Evolutionary conservation across 1,139 yeast species (phyloP).

Genomic region (Zygotorulaspora mrakii): DNA sequence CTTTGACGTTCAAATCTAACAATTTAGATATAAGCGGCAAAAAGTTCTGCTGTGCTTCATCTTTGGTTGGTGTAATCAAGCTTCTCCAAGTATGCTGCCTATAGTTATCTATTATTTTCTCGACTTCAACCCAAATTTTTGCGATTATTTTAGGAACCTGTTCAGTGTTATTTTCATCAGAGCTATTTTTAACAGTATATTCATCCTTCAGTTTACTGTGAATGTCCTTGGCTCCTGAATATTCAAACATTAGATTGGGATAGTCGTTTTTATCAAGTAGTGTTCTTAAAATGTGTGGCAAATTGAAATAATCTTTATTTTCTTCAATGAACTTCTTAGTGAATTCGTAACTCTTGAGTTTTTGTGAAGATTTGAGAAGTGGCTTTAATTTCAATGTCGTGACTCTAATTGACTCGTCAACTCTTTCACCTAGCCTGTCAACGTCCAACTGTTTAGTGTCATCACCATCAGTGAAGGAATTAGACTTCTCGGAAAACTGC

Average conservation of each 20-base stretch:
- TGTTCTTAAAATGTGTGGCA: conserved; percentile 59
- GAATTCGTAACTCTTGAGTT: conserved; percentile 55
- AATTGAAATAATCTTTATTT: conserved; percentile 63
- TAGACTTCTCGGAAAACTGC: conserved; percentile 41
- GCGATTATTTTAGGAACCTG: conserved; percentile 38
- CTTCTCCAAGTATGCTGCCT: conserved; percentile 60
- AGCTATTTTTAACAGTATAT: conserved; percentile 17
- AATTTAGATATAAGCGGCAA: conserved; percentile 55
- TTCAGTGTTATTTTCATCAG: conserved; percentile 14
- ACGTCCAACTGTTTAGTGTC: conserved; percentile 21
- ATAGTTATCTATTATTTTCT: conserved; percentile 59
- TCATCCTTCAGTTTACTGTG: conserved; percentile 20
- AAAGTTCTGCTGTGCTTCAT: conserved; percentile 45
- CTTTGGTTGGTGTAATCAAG: conserved; percentile 40
- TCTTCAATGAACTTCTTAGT: conserved; percentile 62
- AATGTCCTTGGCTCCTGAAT: conserved; percentile 51
- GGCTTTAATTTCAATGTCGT: conserved; percentile 75
- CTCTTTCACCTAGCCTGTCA: conserved; percentile 46
- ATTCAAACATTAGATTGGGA: conserved; percentile 66
- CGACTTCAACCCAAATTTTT: conserved; percentile 66
- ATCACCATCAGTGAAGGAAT: conserved; percentile 17
- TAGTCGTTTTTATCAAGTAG: conserved; percentile 61
- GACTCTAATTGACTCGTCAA: conserved; percentile 48
- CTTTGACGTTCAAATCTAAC: conserved; percentile 48
- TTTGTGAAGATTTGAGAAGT: conserved; percentile 57